Base-by-base conservation (phyloP, 106 monocot genomes). In the Hemerocallis citrina region DNA sequence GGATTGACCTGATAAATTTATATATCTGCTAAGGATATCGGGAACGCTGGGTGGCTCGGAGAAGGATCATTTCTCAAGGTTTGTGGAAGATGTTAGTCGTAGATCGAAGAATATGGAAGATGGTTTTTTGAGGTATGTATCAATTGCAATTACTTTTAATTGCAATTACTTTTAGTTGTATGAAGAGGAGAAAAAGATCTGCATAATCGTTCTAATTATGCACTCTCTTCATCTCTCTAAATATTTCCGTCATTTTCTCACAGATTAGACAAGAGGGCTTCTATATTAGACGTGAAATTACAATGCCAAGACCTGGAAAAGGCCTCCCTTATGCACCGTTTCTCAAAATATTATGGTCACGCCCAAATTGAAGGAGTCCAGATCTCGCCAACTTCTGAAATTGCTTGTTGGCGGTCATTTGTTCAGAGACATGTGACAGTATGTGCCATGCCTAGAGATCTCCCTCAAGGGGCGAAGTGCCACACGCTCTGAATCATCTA, bases 271-370 rank as follows among this genome's bases (percentile, higher is more conserved):
- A 66, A 62, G 33, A 64, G 57, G n/a, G 60, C 55, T n/a, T 70
- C 83, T 0, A 31, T 80, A 39, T 44, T 72, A 34, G 89, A 89
- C 55, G 13, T 69, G 31, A 74, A 74, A 67, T 46, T 81, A 22
- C 81, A 89, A 67, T 80, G 77, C 51, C 80, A 78, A 49, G 83
- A 89, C 15, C 56, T 89, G 58, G 83, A 84, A 61, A 71, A 72
- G 48, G 59, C 69, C 29, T 77, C 83, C 55, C 69, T 81, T 51
- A 77, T 89, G 69, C 72, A 84, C 62, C 77, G 78, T 23, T 84
- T 89, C 75, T 80, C 75, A 27, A 81, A 78, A 77, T 81, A 78
- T 41, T 81, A 84, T 67, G 78, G 78, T 9, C 61, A 81, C 48
- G 37, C 68, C 55, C 75, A 70, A 57, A 32, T 40, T 4, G 74